Base-by-base conservation (phyloP, 2,329 filamentous ascomycete species). In the Pyrenochaeta sp. region DNA sequence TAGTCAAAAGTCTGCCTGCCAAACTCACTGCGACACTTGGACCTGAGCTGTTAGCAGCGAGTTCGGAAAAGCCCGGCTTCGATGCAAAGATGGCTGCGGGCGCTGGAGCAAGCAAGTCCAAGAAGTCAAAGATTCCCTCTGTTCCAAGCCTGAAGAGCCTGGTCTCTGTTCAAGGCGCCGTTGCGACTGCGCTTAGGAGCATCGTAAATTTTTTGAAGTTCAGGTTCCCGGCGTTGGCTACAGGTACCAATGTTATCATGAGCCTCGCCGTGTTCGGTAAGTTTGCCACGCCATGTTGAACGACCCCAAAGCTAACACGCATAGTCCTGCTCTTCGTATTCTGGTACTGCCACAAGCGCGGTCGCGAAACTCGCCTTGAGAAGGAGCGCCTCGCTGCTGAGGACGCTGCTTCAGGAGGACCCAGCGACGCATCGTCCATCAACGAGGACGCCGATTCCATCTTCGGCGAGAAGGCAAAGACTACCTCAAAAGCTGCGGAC, bases 321-420 rank as follows among this genome's bases (percentile, higher is more conserved):
- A 2, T 37, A 72, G 89, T 97, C 41, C 80, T 97, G 11, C 81
- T 99, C 43, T 94, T 96, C 67, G 90, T 96, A 30, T 86, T 97
- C 61, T 99, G 93, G 92, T 99, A 97, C 74, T 97, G 92, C 74
- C 88, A 97, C 74, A 97, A 97, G 77, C 88, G 94, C 40, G 94
- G 94, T 26, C 85, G 85, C 30, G 93, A 99, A 74, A 86, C 85
- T 6, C 83, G 94, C 36, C 81, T 97, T 9, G 86, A 88, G 65
- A 83, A 77, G 36, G 81, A 83, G 51, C 72, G 76, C 10, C 66
- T 78, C 11, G 56, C 63, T 32, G 53, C 63, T 32, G 55, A 69
- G 61, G 68, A 67, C 7, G 48, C 35, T 1, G 59, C 57, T 3
- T 61, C 63, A 8, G 58, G 55, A 1, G 50, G 61, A 21, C 60